Percentiles rank a stretch among this genome's conserved stretches.
These are phyloP conservation scores for Galerina sulciceps DNA, from an alignment of 768 basidiomycete genomes.

Conservation along the genomic window DNA sequence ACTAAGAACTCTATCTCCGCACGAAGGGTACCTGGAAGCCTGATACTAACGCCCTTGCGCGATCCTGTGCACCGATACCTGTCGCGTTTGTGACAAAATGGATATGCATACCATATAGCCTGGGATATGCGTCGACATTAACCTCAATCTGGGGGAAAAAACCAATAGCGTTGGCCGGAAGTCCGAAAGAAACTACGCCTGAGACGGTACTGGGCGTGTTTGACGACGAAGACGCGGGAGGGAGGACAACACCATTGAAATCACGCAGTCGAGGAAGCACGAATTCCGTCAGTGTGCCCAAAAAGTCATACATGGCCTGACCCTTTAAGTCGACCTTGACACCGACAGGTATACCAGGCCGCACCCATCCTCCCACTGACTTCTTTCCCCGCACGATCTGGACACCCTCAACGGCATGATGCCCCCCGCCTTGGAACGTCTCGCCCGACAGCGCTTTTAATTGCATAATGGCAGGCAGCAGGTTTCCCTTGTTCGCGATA, in stretches of 20 bases:
- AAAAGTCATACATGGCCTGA: slow-evolving; percentile 93
- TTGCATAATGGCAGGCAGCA: slow-evolving; percentile 88
- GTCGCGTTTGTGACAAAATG: slow-evolving; percentile 90
- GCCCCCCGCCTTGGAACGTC: slow-evolving; percentile 72
- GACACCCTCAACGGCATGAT: slow-evolving; percentile 73
- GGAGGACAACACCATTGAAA: slow-evolving; percentile 82
- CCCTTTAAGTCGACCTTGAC: slow-evolving; percentile 92
- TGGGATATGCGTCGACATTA: slow-evolving; percentile 89
- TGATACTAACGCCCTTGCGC: slow-evolving; percentile 83
- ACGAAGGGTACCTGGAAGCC: slow-evolving; percentile 92
- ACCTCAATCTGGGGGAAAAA: slow-evolving; percentile 97
- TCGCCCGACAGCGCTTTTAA: slow-evolving; percentile 88
- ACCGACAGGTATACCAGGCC: slow-evolving; percentile 81
- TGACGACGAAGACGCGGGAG: slow-evolving; percentile 69
- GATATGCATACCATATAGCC: slow-evolving; percentile 88
- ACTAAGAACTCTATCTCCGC: slow-evolving; percentile 37
- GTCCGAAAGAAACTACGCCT: slow-evolving; percentile 89
- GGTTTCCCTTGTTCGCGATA: slow-evolving; percentile 65
- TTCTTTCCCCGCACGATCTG: slow-evolving; percentile 75
- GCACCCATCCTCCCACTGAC: slow-evolving; percentile 81
- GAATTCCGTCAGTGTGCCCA: slow-evolving; percentile 87
- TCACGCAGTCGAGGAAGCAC: slow-evolving; percentile 94
- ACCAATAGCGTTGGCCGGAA: slow-evolving; percentile 82
- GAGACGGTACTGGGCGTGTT: slow-evolving; percentile 78
- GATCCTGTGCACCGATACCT: slow-evolving; percentile 90